These are phyloP conservation scores for Silene latifolia DNA, from an alignment of 148 eudicot genomes.

Conservation along the genomic window DNA sequence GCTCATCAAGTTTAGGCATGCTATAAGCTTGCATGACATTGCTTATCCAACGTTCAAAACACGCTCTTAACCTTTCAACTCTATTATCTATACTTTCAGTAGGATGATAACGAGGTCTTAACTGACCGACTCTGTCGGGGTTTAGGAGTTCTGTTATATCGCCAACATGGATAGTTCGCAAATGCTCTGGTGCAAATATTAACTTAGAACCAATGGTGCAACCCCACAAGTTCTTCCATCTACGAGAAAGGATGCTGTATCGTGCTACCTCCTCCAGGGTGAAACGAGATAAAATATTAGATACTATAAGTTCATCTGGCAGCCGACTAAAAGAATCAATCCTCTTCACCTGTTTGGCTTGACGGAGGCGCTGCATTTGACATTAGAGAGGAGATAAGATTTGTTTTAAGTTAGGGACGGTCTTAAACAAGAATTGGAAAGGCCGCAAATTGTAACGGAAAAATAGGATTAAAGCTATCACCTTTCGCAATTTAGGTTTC, in stretches of 20 bases:
- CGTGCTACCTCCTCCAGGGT: not conserved
- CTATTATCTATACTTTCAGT: too few relatives aligned
- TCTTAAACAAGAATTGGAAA: not conserved
- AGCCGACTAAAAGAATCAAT: not conserved
- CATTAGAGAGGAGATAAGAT: too few relatives aligned
- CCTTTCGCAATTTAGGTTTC: too few relatives aligned
- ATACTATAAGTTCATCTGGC: slow-evolving; percentile 3
- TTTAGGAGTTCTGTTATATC: too few relatives aligned
- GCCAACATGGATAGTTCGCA: not conserved
- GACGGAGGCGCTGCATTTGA: too few relatives aligned
- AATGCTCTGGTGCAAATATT: not conserved
- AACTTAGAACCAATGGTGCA: slow-evolving; percentile 4
- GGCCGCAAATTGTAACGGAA: too few relatives aligned
- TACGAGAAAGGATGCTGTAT: slow-evolving; percentile 7
- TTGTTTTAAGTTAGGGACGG: too few relatives aligned
- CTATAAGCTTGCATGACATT: not conserved
- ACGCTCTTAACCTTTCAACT: not conserved
- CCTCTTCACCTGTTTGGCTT: not conserved
- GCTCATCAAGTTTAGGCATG: not conserved
- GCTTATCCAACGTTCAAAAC: not conserved
- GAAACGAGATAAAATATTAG: slow-evolving; percentile 11
- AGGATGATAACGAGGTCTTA: too few relatives aligned
- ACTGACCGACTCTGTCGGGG: too few relatives aligned
- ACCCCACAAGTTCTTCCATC: slow-evolving; percentile 11
- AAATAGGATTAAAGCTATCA: too few relatives aligned